A percentile compares a stretch with the other conserved stretches of the same genome.
These are phyloP conservation scores for Prunus mongolica DNA, from an alignment of 306 rosid genomes.

Conservation along the genomic window DNA sequence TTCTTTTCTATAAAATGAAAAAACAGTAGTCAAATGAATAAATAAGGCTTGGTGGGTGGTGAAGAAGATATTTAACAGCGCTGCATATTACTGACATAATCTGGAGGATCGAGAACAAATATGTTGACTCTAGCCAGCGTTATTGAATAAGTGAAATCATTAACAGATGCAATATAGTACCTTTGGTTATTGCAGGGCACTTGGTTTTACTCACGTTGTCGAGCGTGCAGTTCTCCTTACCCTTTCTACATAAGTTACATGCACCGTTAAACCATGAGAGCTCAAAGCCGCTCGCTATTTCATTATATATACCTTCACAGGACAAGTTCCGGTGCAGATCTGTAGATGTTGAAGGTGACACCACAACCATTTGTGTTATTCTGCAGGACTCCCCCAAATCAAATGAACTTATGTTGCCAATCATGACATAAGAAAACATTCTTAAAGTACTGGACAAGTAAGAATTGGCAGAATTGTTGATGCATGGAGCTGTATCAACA, in stretches of 20 bases:
- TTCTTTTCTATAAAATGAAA: no score
- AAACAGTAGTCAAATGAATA: no score
- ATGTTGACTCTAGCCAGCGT: no score
- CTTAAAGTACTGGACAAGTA: not conserved
- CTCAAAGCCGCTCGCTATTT: constrained; percentile 11
- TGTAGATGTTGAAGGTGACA: not conserved
- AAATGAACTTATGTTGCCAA: not conserved
- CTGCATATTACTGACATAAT: no score
- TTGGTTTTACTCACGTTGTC: no score
- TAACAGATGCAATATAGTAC: no score
- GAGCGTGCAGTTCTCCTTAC: no score
- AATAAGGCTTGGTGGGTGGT: no score
- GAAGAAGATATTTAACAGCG: no score
- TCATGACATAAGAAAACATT: not conserved
- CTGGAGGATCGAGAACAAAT: no score
- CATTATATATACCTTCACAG: constrained; percentile 4
- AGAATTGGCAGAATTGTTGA: not conserved
- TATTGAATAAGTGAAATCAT: no score
- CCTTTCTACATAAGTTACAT: not conserved
- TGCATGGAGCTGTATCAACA: not conserved
- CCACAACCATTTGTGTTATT: not conserved
- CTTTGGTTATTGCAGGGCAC: no score
- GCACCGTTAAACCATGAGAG: not conserved
- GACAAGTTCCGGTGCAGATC: not conserved
- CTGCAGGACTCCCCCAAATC: not conserved